Evolutionary conservation across 305 asterid genomes (phyloP).

Genomic region (Euphrasia arctica): DNA sequence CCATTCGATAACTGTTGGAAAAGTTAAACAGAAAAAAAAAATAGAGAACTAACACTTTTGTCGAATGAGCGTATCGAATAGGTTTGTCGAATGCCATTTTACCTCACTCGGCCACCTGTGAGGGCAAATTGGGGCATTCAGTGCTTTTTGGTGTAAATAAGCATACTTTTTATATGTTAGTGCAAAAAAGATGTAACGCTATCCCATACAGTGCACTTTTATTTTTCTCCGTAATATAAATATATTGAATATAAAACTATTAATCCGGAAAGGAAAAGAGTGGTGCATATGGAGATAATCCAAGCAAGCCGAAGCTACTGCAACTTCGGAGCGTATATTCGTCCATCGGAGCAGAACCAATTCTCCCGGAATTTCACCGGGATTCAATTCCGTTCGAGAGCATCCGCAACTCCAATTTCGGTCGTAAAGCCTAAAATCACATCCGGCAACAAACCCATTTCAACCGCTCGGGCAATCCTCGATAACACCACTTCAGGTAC

Average conservation of each 20-base stretch:
- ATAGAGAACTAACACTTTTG: too few relatives aligned
- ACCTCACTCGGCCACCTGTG: too few relatives aligned
- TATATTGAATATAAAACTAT: background rate
- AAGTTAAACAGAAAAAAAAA: too few relatives aligned
- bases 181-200: too few relatives aligned
- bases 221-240: too few relatives aligned
- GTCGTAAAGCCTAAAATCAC: constrained; percentile 19
- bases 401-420: constrained; percentile 19
- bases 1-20: too few relatives aligned
- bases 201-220: too few relatives aligned
- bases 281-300: constrained; percentile 45
- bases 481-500: constrained; percentile 39
- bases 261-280: constrained; percentile 4
- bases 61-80: too few relatives aligned
- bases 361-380: constrained; percentile 12
- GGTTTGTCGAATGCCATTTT: too few relatives aligned
- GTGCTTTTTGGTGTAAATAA: too few relatives aligned
- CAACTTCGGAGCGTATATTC: constrained; percentile 23
- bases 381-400: constrained; percentile 1
- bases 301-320: constrained; percentile 32
- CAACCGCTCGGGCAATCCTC: constrained; percentile 34
- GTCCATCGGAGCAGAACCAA: constrained; percentile 12
- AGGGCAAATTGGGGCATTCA: too few relatives aligned
- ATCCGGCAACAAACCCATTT: constrained; percentile 21
- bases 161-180: too few relatives aligned